Evolutionary conservation across 768 basidiomycete species (phyloP), one percentile per base, ranked within the genome.

Genomic region (Solioccasus polychromus): DNA sequence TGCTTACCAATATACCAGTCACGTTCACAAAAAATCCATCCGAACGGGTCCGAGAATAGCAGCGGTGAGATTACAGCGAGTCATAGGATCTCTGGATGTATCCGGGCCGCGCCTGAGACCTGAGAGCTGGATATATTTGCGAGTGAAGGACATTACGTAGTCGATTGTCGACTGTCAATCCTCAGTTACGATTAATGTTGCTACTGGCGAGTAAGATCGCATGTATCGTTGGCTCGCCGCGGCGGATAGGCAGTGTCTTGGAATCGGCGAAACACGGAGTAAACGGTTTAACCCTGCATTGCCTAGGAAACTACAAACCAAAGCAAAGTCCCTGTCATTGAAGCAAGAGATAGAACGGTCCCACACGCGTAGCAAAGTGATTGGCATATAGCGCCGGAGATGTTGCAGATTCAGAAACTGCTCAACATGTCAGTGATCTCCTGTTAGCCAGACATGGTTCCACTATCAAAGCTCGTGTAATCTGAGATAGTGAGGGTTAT

Each of bases 161-260:
- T n/a, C n/a, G n/a, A n/a, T n/a, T n/a, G n/a, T n/a, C n/a, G n/a
- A n/a, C n/a, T n/a, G n/a, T n/a, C n/a, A n/a, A n/a, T n/a, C n/a
- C n/a, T n/a, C n/a, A n/a, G n/a, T n/a, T n/a, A n/a, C n/a, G 12
- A 17, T 25, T 26, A 34, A 76, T 74, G 71, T 52, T 66, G 41
- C 66, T 83, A 17, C 72, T 77, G 20, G 54, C 67, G 18, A 69
- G 72, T 55, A 85, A 85, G 60, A 66, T 85, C 31, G 79, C 86
- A 14, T 79, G 78, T 47, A 81, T 89, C 52, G 88, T 86, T 14
- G 85, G 85, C 15, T 73, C 81, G n/a, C 83, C 82, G 7, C 71
- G 82, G 47, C 87, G 85, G 18, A 89, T 89, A 47, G 85, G 87
- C 11, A 72, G 81, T 50, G 82, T 79, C 23, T 83, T 85, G 15